phyloP scores from a whole-genome alignment of 2,329 filamentous ascomycete species.

The Aspergillus quadricinctus region DNA sequence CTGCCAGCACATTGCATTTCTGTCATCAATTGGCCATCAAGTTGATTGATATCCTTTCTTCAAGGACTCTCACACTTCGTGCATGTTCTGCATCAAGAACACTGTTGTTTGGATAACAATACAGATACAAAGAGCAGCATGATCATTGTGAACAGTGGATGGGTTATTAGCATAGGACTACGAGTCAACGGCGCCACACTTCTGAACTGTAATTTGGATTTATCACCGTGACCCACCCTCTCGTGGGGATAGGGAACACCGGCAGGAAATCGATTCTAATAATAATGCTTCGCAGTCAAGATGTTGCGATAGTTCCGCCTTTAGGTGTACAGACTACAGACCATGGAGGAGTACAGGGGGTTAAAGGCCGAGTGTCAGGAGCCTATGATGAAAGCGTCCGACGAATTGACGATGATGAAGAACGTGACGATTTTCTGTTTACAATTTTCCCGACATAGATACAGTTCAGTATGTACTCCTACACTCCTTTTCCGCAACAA shows the following conservation, averaged over 20 bases:
- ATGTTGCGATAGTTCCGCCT: neutral
- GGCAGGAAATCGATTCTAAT: neutral
- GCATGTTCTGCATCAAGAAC: neutral
- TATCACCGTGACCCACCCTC: neutral
- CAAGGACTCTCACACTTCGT: neutral
- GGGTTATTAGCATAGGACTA: slow-evolving; percentile 2
- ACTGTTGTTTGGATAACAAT: neutral
- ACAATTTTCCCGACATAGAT: neutral
- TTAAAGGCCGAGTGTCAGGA: no score
- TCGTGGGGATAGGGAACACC: neutral
- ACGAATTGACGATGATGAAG: no score
- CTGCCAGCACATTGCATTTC: no score
- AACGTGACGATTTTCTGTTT: neutral
- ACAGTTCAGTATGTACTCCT: no score
- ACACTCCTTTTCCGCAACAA: no score
- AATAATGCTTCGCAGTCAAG: no score
- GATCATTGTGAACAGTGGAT: neutral
- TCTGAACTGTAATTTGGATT: slow-evolving; percentile 3
- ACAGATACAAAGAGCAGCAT: neutral
- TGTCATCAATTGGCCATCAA: no score
- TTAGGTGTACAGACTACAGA: neutral
- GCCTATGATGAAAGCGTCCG: no score
- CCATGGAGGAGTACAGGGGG: neutral
- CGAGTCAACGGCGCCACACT: slow-evolving; percentile 4
- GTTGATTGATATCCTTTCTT: neutral